phyloP scores from a whole-genome alignment of 1,284 basidiomycete species.

The Apiotrichum sp. region DNA sequence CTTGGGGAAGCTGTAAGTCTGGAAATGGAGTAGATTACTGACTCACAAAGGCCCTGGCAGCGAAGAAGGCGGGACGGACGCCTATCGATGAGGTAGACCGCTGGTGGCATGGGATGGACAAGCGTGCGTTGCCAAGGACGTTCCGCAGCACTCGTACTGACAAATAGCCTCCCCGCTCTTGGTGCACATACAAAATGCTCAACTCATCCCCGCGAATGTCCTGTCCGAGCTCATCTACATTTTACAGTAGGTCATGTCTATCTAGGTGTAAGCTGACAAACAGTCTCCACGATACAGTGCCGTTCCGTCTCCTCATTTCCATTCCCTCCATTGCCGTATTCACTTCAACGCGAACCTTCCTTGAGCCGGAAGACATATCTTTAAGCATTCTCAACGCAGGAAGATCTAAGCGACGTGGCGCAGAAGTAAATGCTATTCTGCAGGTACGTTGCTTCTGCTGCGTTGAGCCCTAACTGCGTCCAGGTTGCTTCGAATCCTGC shows the following conservation, averaged over 20 bases:
- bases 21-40: background rate
- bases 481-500: background rate
- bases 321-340: conserved; percentile 31
- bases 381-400: conserved; percentile 27
- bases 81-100: conserved; percentile 35
- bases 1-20: conserved; percentile 28
- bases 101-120: conserved; percentile 21
- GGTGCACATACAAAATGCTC: conserved; percentile 35
- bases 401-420: conserved; percentile 11
- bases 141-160: background rate
- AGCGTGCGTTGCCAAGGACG: too few species aligned
- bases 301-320: conserved; percentile 32
- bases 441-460: conserved; percentile 11
- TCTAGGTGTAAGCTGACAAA: background rate
- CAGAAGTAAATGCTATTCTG: conserved; percentile 25
- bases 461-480: conserved; percentile 6
- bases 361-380: conserved; percentile 34
- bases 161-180: conserved; percentile 17
- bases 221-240: conserved; percentile 37
- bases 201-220: conserved; percentile 21
- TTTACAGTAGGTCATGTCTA: conserved; percentile 21
- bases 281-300: conserved; percentile 5
- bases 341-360: conserved; percentile 22
- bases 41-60: conserved; percentile 17
- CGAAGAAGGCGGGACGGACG: conserved; percentile 28